Evolutionary conservation across 2,329 filamentous ascomycete species (phyloP).

Genomic region (Alternaria sp.): DNA sequence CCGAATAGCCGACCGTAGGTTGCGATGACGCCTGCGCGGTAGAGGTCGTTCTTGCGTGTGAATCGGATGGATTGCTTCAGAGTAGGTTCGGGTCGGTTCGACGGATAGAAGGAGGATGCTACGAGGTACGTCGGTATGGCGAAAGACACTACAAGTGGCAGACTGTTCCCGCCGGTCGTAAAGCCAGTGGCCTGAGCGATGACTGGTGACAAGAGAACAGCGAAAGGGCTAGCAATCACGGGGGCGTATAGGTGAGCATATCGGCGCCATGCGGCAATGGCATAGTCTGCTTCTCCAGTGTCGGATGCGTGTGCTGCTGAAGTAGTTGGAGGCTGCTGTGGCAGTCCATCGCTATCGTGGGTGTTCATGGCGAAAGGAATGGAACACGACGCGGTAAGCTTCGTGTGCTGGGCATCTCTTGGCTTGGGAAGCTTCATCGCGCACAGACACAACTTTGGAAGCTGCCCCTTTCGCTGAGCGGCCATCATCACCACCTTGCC

Average conservation of each 20-base stretch:
- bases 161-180: not conserved
- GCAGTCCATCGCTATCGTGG: not conserved
- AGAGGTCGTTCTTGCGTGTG: conserved; percentile 17
- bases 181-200: conserved; percentile 1
- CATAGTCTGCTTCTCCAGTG: not conserved
- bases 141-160: conserved; percentile 6
- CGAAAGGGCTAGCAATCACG: conserved; percentile 13
- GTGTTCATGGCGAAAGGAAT: not conserved
- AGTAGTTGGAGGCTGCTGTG: not conserved
- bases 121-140: conserved; percentile 21
- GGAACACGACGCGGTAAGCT: not conserved
- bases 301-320: not conserved
- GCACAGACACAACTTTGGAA: not conserved
- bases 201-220: conserved; percentile 4
- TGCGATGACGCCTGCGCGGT: conserved; percentile 21
- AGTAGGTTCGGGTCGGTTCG: conserved; percentile 15
- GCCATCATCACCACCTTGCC: not conserved
- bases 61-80: conserved; percentile 20
- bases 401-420: not conserved
- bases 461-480: not conserved
- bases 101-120: conserved; percentile 15
- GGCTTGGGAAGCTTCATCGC: not conserved
- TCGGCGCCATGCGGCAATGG: not conserved
- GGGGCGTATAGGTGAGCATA: conserved; percentile 27
- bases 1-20: conserved; percentile 22